Conservation (phyloP, 1,284 basidiomycete species). For the Malassezia sympodialis region DNA sequence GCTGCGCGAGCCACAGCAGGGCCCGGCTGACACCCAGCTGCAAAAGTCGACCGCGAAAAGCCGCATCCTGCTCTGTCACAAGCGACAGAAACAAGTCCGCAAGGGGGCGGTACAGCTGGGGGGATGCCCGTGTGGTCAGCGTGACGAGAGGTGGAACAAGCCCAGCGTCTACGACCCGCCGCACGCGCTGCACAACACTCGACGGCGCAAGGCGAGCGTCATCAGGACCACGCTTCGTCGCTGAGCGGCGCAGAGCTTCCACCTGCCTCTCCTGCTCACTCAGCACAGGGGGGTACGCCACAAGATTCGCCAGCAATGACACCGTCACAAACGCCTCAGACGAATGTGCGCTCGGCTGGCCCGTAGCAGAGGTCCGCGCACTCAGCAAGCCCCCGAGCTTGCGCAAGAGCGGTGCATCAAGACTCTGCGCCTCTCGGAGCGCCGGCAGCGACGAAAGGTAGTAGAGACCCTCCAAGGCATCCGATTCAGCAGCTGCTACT, state of each 20-base stretch:
- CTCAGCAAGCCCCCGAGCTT: slow-evolving; percentile 18
- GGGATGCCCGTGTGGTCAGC: slow-evolving; percentile 11
- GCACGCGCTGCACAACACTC: slow-evolving; percentile 18
- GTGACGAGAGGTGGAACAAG: slow-evolving; percentile 23
- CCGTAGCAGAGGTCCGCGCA: neutral
- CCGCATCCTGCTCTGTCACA: slow-evolving; percentile 55
- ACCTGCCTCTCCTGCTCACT: slow-evolving; percentile 32
- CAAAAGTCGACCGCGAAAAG: slow-evolving; percentile 66
- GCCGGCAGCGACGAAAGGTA: slow-evolving; percentile 28
- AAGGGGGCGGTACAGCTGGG: slow-evolving; percentile 6
- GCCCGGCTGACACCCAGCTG: slow-evolving; percentile 72
- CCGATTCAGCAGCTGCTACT: slow-evolving; percentile 13
- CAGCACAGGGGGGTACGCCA: slow-evolving; percentile 22
- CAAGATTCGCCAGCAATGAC: slow-evolving; percentile 26
- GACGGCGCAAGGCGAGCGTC: slow-evolving; percentile 8
- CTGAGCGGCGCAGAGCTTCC: slow-evolving; percentile 25
- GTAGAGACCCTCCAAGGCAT: slow-evolving; percentile 30
- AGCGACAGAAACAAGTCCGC: slow-evolving; percentile 19
- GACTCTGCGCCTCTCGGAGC: slow-evolving; percentile 18
- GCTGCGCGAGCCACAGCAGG: slow-evolving; percentile 54
- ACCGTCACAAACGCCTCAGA: slow-evolving; percentile 22
- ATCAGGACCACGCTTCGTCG: neutral
- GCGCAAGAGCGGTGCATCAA: slow-evolving; percentile 18
- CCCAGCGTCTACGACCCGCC: slow-evolving; percentile 24
- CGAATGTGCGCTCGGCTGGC: neutral